These are phyloP conservation scores for Pichia exigua DNA, from an alignment of 805 yeast genomes.

Conservation along the genomic window DNA sequence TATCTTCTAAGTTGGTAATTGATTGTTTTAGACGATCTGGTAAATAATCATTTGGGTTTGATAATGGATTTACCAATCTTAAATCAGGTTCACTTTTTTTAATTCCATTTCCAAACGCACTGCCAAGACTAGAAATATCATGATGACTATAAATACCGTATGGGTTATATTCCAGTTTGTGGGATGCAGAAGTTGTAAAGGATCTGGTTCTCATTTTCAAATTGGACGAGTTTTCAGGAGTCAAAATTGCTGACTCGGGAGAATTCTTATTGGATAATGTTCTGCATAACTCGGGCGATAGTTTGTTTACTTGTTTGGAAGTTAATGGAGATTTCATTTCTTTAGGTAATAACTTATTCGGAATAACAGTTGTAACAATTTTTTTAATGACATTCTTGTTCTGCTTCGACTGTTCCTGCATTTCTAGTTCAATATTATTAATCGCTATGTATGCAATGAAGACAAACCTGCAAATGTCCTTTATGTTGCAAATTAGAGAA, in stretches of 20 bases:
- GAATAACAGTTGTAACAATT: conserved; percentile 1
- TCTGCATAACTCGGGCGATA: not conserved
- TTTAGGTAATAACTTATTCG: not conserved
- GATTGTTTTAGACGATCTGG: conserved; percentile 47
- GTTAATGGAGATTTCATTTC: not conserved
- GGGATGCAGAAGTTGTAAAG: not conserved
- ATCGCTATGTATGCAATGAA: not conserved
- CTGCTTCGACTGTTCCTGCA: not conserved
- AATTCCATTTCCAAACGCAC: conserved; percentile 19
- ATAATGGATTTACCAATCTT: conserved; percentile 51
- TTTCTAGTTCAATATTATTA: not conserved
- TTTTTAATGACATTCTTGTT: not conserved
- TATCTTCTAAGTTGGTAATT: conserved; percentile 42
- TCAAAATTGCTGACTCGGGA: not conserved
- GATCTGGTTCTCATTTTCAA: not conserved
- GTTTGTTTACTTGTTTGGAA: not conserved
- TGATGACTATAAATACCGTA: conserved; percentile 42
- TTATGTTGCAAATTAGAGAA: not conserved
- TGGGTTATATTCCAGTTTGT: conserved; percentile 51
- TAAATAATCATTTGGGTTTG: conserved; percentile 55
- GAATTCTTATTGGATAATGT: not conserved
- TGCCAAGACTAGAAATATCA: conserved; percentile 22
- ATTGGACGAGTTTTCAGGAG: not conserved
- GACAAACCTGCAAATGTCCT: not conserved
- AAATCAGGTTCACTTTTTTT: conserved; percentile 31